A percentile compares a stretch with the other conserved stretches of the same genome.
Conservation (phyloP, 768 basidiomycete species). For the Tulasnella sp. region DNA sequence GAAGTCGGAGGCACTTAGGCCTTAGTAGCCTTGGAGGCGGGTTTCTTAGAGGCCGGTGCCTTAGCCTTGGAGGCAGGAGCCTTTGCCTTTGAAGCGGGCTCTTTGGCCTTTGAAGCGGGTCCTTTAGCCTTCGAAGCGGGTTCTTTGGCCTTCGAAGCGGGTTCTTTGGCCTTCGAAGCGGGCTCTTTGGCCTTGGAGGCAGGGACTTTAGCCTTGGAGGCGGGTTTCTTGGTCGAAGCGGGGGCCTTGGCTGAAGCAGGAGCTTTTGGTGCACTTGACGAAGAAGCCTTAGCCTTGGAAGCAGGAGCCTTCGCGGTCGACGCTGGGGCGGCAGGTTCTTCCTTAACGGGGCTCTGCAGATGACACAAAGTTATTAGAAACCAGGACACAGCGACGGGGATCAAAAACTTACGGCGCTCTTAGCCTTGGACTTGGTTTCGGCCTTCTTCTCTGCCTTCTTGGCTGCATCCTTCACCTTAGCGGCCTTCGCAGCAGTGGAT, state of each 20-base stretch:
- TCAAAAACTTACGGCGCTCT: neutral
- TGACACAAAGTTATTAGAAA: neutral
- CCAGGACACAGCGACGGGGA: neutral
- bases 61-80: slow-evolving; percentile 21
- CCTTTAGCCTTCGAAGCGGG: neutral
- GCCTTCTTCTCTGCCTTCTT: slow-evolving; percentile 22
- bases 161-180: neutral
- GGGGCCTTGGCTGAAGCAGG: neutral
- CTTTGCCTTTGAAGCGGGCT: neutral
- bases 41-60: slow-evolving; percentile 16
- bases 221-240: neutral
- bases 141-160: neutral
- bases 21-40: slow-evolving; percentile 10
- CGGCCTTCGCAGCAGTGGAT: slow-evolving; percentile 12
- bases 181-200: slow-evolving; percentile 7
- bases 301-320: neutral
- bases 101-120: neutral
- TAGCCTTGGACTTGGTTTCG: slow-evolving; percentile 17
- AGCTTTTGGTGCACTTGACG: slow-evolving; percentile 4
- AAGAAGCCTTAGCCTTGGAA: neutral
- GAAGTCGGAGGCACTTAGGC: neutral
- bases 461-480: slow-evolving; percentile 19
- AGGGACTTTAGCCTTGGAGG: neutral
- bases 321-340: slow-evolving; percentile 2
- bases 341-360: neutral